Evolutionary conservation across 352 stramenopile genomes (phyloP), one percentile per base, ranked within the genome.

Genomic region (Paralagenidium karlingii): DNA sequence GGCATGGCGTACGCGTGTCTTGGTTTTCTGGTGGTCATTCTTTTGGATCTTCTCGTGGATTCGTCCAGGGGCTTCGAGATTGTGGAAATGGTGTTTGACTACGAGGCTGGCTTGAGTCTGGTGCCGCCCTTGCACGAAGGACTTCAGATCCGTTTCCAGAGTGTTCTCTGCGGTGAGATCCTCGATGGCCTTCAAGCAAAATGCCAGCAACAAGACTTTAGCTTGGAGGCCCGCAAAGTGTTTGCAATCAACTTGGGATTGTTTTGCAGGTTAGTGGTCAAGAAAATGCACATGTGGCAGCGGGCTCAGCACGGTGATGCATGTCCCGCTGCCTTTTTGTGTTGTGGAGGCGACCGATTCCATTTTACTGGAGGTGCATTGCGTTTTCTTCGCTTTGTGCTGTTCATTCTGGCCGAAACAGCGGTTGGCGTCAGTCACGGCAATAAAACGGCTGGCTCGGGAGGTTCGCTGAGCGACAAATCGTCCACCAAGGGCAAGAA

Each of bases 261-360:
- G 5, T 81, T 86, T 28, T 50, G 80, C 16, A 63, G 54, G 21
- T 52, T 82, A 26, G 53, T 57, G 3, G 57, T 82, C 19, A 40
- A 46, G 24, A 80, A 71, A 29, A 83, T 83, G 63, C 66, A 79
- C 18, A 58, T 56, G 24, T 86, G 68, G 71, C 71, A 86, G 34
- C 57, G 61, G 19, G 51, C 71, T 8, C 71, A 86, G 38, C 62
- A 82, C 21, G 67, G 71, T 2, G 67, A 83, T 27, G 60, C 55
- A 5, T 84, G 70, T 26, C 67, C 70, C 11, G 16, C 38, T 12
- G 38, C 47, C 2, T 69, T 81, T 46, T 49, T 40, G 25, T 83
- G 67, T 20, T 82, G 66, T n/a, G n/a, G n/a, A n/a, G n/a, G n/a
- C 34, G 58, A 60, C 13, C 53, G 36, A 43, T 53, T 69, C 12